Percentiles rank a stretch among this genome's conserved stretches.
phyloP scores from a whole-genome alignment of 78 protist species.

The Dictyostelium brefeldianum region DNA sequence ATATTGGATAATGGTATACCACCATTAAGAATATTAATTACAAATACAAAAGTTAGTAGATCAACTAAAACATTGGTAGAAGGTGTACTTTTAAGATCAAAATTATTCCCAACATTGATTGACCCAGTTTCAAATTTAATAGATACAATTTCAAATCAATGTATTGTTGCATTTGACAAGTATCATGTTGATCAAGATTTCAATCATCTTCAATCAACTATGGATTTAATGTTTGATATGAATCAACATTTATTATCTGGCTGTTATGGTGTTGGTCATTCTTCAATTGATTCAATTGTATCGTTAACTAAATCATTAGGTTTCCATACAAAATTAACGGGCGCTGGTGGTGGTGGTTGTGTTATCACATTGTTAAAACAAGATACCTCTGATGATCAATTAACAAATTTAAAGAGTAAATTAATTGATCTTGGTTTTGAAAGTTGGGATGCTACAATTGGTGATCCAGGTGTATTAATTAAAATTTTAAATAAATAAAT shows the following conservation, averaged over 20 bases:
- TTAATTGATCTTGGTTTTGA: constrained; percentile 34
- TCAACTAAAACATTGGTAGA: constrained; percentile 67
- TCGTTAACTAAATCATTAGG: constrained; percentile 35
- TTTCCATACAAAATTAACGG: constrained; percentile 80
- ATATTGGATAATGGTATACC: constrained; percentile 42
- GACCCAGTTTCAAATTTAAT: constrained; percentile 63
- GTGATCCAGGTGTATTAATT: constrained; percentile 61
- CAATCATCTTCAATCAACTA: constrained; percentile 39
- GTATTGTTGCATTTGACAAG: constrained; percentile 9
- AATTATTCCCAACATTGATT: constrained; percentile 23
- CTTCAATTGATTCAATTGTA: constrained; percentile 33
- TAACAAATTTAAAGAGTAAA: not conserved
- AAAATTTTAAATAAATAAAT: not conserved
- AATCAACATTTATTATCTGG: constrained; percentile 59
- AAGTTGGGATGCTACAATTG: constrained; percentile 76
- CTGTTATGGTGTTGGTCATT: constrained; percentile 79
- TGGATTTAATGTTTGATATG: constrained; percentile 74
- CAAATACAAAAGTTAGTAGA: constrained; percentile 55
- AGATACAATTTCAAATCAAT: constrained; percentile 47
- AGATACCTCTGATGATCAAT: not conserved
- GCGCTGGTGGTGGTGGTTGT: constrained; percentile 90
- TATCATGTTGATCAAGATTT: constrained; percentile 24
- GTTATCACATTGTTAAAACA: constrained; percentile 50
- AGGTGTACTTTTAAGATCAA: constrained; percentile 26
- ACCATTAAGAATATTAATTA: constrained; percentile 45